Base-by-base conservation (phyloP, 257 asterid species). In the Rauvolfia tetraphylla region DNA sequence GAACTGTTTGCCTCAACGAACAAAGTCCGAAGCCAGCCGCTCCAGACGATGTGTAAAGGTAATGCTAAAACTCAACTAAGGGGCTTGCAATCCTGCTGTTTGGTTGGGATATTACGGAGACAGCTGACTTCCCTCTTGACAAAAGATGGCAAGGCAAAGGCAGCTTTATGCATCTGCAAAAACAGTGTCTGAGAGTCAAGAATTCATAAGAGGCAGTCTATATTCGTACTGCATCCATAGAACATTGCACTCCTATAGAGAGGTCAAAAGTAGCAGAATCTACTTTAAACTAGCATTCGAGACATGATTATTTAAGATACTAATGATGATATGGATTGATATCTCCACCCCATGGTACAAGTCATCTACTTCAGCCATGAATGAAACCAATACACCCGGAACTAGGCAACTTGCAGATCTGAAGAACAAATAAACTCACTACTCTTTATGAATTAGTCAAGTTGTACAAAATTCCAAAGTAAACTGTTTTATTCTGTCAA, bases 91-190 rank as follows among this genome's bases (percentile, higher is more conserved):
- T 62, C 58, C 63, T 38, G 42, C 73, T 36, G 48, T 41, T 71
- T 72, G 38, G 63, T 41, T 39, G 56, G 78, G 54, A 46, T 62
- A 62, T 81, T 86, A n/a, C 87, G 71, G 20, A 92, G 98, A 61
- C 88, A 84, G 83, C 84, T 82, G 68, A 95, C 96, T 89, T 91
- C 99, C 83, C 91, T 88, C 93, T 78, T 92, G 38, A 93, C 82
- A 67, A 95, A 95, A 70, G 93, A 84, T 0, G 97, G 99, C 92
- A 95, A 84, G 5, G 96, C 89, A 76, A 95, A 90, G 33, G 98
- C 98, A 78, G 98, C 99, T 82, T 72, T 82, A 77, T 95, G 99
- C 67, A 95, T 86, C 99, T 95, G 97, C 69, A 77, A 75, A 56
- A 41, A 63, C 72, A 72, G 25, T n/a, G 29, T 12, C 29, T 27